Percentiles rank a stretch among this genome's conserved stretches.
These are phyloP conservation scores for Wickerhamomyces chaumierensis DNA, from an alignment of 805 yeast species.

Conservation along the genomic window DNA sequence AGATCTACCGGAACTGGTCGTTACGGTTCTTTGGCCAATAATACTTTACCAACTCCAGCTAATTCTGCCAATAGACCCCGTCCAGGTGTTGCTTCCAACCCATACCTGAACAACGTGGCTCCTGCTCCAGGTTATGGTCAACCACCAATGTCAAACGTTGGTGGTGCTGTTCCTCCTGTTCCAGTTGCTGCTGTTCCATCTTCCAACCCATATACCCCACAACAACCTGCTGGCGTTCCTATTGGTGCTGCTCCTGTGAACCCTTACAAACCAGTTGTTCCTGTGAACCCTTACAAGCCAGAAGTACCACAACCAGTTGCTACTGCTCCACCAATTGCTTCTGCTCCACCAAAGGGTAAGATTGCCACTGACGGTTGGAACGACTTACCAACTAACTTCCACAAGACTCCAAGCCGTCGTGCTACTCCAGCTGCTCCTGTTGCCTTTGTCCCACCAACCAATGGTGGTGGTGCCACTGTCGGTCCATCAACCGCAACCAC, in stretches of 20 bases:
- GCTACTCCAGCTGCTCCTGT: conserved; percentile 31
- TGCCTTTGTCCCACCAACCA: conserved; percentile 12
- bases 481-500: conserved; percentile 10
- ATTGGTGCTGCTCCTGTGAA: conserved; percentile 12
- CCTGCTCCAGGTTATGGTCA: conserved; percentile 8
- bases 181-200: conserved; percentile 1
- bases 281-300: conserved; percentile 26
- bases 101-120: conserved; percentile 7
- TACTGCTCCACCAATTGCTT: conserved; percentile 12
- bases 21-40: conserved; percentile 10
- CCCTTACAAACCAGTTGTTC: conserved; percentile 18
- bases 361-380: conserved; percentile 61
- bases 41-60: conserved; percentile 6
- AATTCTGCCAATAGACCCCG: conserved; percentile 4
- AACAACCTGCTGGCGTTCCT: too few relatives aligned
- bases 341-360: conserved; percentile 22
- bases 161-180: conserved; percentile 1
- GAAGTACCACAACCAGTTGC: background rate
- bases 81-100: conserved; percentile 8
- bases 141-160: conserved; percentile 1
- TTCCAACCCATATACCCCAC: conserved; percentile 6
- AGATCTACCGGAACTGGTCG: conserved; percentile 10
- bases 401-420: conserved; percentile 23
- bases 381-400: conserved; percentile 49
- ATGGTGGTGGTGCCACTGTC: conserved; percentile 13